Base-by-base conservation (phyloP, 116 monocot species). In the Cymodocea nodosa region DNA sequence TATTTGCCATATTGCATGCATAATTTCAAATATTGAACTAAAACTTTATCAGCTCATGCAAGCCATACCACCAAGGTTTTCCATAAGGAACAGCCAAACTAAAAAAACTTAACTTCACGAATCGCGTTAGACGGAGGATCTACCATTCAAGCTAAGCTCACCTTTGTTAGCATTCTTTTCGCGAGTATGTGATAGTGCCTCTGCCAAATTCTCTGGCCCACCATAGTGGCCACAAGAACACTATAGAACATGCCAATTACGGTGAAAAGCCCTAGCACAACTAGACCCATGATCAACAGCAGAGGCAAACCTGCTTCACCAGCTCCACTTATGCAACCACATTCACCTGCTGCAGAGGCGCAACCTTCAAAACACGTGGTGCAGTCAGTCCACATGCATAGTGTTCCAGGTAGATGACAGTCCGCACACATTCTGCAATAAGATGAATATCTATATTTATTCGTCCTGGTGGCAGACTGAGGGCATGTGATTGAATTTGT, bases 341-440 rank as follows among this genome's bases (percentile, higher is more conserved):
- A 99, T 78, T 99, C 99, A 1, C 99, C 89, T 11, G 89, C 92
- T 16, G 84, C 76, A 56, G 78, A 76, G 36, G 84, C 82, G 72
- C 98, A 98, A 35, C 99, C 76, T 56, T 99, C 99, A 75, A 84
- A 92, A 71, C 99, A 99, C 50, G 99, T 78, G 36, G 99, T 92
- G 56, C 92, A 99, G 60, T 99, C 99, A 6, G 99, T 99, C 99
- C 99, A 99, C 99, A 99, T 84, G 70, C 92, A 99, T 3, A 99
- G 89, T 0, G 99, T 99, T 36, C 99, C 99, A n/a, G 99, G 99
- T 23, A 99, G 68, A 83, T 99, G 99, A 66, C 99, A 92, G 59
- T 99, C 99, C 56, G 86, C 90, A 73, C 99, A 92, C 79, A 87
- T 72, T 40, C 98, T 98, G 76, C 40, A 67, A 70, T 14, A 40